phyloP scores from a whole-genome alignment of 164 flowering plant species.

The Piper betle region DNA sequence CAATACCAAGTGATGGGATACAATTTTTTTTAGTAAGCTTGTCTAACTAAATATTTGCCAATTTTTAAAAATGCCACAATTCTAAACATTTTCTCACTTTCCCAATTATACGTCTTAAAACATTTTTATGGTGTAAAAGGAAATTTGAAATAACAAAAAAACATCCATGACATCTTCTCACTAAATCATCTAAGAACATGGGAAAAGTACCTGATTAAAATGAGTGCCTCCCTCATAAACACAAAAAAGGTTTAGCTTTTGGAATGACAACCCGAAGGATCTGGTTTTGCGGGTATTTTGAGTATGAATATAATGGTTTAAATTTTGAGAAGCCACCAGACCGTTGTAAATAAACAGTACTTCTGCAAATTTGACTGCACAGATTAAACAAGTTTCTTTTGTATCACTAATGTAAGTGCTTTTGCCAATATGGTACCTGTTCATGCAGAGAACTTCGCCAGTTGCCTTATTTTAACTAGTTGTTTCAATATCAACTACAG shows the following conservation, averaged over 20 bases:
- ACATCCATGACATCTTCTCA: too few relatives aligned
- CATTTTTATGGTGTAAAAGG: too few relatives aligned
- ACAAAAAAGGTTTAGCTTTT: slow-evolving; percentile 43
- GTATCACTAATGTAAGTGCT: background rate
- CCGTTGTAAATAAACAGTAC: slow-evolving; percentile 55
- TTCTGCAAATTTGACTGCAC: slow-evolving; percentile 22
- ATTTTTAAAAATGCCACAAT: background rate
- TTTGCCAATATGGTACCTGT: slow-evolving; percentile 34
- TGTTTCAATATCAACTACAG: slow-evolving; percentile 65
- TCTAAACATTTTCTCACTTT: background rate
- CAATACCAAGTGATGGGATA: too few relatives aligned
- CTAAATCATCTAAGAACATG: too few relatives aligned
- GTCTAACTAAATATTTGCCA: background rate
- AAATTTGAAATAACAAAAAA: too few relatives aligned
- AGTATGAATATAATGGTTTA: slow-evolving; percentile 53
- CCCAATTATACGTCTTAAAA: too few relatives aligned
- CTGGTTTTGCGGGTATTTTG: slow-evolving; percentile 42
- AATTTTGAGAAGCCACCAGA: slow-evolving; percentile 94
- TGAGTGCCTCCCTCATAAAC: slow-evolving; percentile 56
- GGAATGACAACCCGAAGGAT: slow-evolving; percentile 39
- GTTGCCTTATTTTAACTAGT: slow-evolving; percentile 52
- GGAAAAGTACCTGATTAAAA: slow-evolving; percentile 46
- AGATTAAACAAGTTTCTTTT: background rate
- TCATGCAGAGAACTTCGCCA: slow-evolving; percentile 69
- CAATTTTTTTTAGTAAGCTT: too few relatives aligned